Percentiles rank a stretch among this genome's conserved stretches.
These are phyloP conservation scores for Solanum dulcamara DNA, from an alignment of 257 asterid genomes.

Conservation along the genomic window DNA sequence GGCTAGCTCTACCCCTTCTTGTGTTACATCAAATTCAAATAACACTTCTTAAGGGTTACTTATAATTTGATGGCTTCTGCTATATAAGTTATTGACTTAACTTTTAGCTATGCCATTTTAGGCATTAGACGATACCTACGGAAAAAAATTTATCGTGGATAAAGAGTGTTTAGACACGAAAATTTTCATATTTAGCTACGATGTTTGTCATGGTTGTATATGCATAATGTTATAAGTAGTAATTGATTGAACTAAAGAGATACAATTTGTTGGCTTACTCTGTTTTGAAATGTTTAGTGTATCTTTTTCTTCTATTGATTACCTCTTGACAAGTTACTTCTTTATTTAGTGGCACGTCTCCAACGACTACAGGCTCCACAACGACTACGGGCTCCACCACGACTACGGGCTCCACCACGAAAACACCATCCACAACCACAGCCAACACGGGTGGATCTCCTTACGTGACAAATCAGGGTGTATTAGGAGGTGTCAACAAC, in stretches of 20 bases:
- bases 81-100: too few species aligned
- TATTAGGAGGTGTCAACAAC: conserved; percentile 41
- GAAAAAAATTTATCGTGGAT: too few species aligned
- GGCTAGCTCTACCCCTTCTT: background rate
- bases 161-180: too few species aligned
- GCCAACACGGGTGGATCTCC: conserved; percentile 23
- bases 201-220: background rate
- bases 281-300: background rate
- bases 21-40: background rate
- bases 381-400: conserved; percentile 9
- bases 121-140: too few species aligned
- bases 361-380: conserved; percentile 5
- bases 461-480: conserved; percentile 37
- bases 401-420: conserved; percentile 9
- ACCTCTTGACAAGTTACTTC: background rate
- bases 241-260: background rate
- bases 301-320: background rate
- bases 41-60: background rate
- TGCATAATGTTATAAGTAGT: background rate
- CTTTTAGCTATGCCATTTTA: too few species aligned
- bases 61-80: background rate
- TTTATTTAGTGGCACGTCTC: background rate
- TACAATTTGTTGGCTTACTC: background rate
- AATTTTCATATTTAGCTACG: too few species aligned
- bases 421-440: conserved; percentile 15